Evolutionary conservation across 2,329 filamentous ascomycete species (phyloP), one percentile per base, ranked within the genome.

Genomic region (Chaetomiaceae sp.): DNA sequence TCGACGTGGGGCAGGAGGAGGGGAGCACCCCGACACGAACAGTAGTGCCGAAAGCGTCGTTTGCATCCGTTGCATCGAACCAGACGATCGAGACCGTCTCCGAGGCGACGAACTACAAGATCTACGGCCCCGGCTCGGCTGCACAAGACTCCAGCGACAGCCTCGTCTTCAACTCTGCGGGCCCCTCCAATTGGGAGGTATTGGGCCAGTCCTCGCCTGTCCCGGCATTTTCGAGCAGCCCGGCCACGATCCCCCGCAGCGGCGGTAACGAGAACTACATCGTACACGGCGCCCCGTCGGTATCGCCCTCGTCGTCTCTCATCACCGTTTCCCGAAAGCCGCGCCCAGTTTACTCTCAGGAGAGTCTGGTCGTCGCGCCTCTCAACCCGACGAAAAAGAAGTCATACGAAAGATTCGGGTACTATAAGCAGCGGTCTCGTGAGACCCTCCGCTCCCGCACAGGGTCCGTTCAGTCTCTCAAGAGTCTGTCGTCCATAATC

Each of bases 331-430:
- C 64, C 6, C 67, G 60, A 20, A 62, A 64, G 30, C 57, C 69
- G 1, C 71, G 70, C 5, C 68, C 69, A 18, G 73, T 75, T 51
- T 84, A 79, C 62, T 85, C 82, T 0, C 80, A 80, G 57, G 82
- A 85, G 61, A 85, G 81, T 57, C 69, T 85, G 27, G 62, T 80
- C 11, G 78, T 85, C 13, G 71, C 78, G 8, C 81, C 82, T 0
- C 67, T 85, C 16, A 71, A 73, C 41, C 74, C 78, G 8, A 67
- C 67, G 48, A 74, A 71, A 61, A 72, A 72, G 58, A 69, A 67
- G 21, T 77, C 78, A 1, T 71, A 70, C 41, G 79, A 83, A 42
- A 72, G 68, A 20, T 68, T 78, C 25, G 74, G 73, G 4, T 73
- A 78, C 56, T 73, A 73, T 61, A 77, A 73, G 61, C 71, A 75